These are phyloP conservation scores for Solanum hybrid DNA, from an alignment of 305 asterid species.

Conservation along the genomic window DNA sequence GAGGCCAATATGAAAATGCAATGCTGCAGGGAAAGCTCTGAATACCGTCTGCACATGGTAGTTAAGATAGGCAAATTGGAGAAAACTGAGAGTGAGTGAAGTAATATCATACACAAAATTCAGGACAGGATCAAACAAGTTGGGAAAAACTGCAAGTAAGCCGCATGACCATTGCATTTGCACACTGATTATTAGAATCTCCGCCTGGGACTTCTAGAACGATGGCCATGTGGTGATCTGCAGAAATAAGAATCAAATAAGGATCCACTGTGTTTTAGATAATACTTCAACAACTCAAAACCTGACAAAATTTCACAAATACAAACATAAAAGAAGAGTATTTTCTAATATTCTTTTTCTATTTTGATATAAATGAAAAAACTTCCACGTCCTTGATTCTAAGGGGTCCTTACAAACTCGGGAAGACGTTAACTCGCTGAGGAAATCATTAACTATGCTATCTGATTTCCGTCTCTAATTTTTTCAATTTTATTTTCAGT, in stretches of 20 bases:
- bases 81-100: not conserved
- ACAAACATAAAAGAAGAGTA: not conserved
- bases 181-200: slow-evolving; percentile 36
- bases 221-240: slow-evolving; percentile 85
- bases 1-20: not conserved
- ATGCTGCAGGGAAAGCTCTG: not conserved
- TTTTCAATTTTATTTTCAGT: not conserved
- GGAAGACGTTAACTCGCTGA: not conserved
- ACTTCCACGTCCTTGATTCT: not conserved
- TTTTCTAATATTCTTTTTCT: not conserved
- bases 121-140: not conserved
- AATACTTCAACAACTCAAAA: not conserved
- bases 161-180: not conserved
- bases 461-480: not conserved
- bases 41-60: not conserved
- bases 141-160: not conserved
- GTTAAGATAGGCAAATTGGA: not conserved
- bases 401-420: not conserved
- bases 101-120: not conserved
- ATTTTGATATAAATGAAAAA: not conserved
- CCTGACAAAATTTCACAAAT: not conserved
- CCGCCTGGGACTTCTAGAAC: slow-evolving; percentile 93
- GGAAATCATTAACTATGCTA: not conserved
- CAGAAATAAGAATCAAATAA: slow-evolving; percentile 8
- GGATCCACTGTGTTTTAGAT: not conserved